Percentiles rank a stretch among this genome's conserved stretches.
Evolutionary conservation across 805 yeast genomes (phyloP).

Genomic region (Sugiyamaella smithiae): DNA sequence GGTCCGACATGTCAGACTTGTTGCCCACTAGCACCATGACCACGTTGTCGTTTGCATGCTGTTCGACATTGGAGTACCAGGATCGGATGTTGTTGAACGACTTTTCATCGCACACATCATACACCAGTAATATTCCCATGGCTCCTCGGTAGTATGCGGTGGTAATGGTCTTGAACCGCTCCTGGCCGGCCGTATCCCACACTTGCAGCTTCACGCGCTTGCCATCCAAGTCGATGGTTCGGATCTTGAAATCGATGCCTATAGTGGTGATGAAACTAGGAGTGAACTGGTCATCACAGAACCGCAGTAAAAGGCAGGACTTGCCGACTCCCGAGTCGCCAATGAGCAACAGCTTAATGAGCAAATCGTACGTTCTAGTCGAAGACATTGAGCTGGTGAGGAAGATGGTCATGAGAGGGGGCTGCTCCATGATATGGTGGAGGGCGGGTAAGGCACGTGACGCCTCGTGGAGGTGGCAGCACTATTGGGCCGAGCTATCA

Average conservation of each 20-base stretch:
- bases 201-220: constrained; percentile 91
- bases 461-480: too few species aligned
- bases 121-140: constrained; percentile 94
- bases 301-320: constrained; percentile 82
- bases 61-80: constrained; percentile 95
- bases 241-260: constrained; percentile 96
- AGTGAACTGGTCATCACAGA: constrained; percentile 94
- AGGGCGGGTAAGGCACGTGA: constrained; percentile 9
- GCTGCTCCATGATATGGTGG: constrained; percentile 6
- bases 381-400: constrained; percentile 19
- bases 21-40: constrained; percentile 93
- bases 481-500: too few species aligned
- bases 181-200: constrained; percentile 99
- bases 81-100: constrained; percentile 89
- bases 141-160: constrained; percentile 98
- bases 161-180: constrained; percentile 94
- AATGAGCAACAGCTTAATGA: constrained; percentile 86
- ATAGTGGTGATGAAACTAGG: constrained; percentile 96
- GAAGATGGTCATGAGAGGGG: neutral
- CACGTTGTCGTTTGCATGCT: constrained; percentile 95
- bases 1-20: constrained; percentile 86
- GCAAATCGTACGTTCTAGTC: constrained; percentile 65
- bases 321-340: constrained; percentile 74
- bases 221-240: constrained; percentile 92
- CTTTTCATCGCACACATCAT: constrained; percentile 96